Percentiles rank a stretch among this genome's conserved stretches.
phyloP scores from a whole-genome alignment of 2,329 filamentous ascomycete genomes.

The Metarhizium sp. region DNA sequence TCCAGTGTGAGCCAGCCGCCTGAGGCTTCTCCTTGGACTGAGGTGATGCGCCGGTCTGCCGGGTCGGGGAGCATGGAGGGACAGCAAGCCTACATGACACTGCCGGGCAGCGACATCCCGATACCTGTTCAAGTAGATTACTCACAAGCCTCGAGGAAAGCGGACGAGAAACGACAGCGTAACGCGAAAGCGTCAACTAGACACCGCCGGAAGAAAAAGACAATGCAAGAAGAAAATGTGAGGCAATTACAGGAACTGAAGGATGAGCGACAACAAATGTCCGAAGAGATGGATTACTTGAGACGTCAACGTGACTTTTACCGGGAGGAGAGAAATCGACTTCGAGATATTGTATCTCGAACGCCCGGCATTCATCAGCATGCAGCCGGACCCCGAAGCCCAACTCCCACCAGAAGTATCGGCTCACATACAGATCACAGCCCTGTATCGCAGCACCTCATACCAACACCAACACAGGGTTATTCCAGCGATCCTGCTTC shows the following conservation, averaged over 20 bases:
- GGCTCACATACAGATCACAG: slow-evolving; percentile 29
- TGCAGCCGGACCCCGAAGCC: slow-evolving; percentile 44
- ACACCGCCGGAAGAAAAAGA: slow-evolving; percentile 73
- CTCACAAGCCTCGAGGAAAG: slow-evolving; percentile 70
- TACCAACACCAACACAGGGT: slow-evolving; percentile 18
- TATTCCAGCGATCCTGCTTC: slow-evolving; percentile 33
- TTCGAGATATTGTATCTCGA: slow-evolving; percentile 55
- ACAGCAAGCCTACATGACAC: slow-evolving; percentile 28
- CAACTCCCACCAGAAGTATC: slow-evolving; percentile 25
- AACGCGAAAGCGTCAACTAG: slow-evolving; percentile 81
- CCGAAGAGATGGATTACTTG: slow-evolving; percentile 40
- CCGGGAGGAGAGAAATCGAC: slow-evolving; percentile 59
- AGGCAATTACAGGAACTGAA: slow-evolving; percentile 61
- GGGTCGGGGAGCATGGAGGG: slow-evolving; percentile 20
- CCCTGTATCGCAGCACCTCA: slow-evolving; percentile 19
- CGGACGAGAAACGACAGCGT: slow-evolving; percentile 75
- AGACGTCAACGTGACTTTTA: slow-evolving; percentile 65
- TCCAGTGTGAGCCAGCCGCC: slow-evolving; percentile 11
- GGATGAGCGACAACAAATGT: slow-evolving; percentile 56
- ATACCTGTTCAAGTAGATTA: slow-evolving; percentile 65
- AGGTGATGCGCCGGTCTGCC: slow-evolving; percentile 21
- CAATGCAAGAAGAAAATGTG: slow-evolving; percentile 66
- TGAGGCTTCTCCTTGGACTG: slow-evolving; percentile 21
- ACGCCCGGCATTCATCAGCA: slow-evolving; percentile 47
- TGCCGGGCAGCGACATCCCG: slow-evolving; percentile 27